Conservation (phyloP, 2,329 filamentous ascomycete genomes). For the Stachybotrys elegans region DNA sequence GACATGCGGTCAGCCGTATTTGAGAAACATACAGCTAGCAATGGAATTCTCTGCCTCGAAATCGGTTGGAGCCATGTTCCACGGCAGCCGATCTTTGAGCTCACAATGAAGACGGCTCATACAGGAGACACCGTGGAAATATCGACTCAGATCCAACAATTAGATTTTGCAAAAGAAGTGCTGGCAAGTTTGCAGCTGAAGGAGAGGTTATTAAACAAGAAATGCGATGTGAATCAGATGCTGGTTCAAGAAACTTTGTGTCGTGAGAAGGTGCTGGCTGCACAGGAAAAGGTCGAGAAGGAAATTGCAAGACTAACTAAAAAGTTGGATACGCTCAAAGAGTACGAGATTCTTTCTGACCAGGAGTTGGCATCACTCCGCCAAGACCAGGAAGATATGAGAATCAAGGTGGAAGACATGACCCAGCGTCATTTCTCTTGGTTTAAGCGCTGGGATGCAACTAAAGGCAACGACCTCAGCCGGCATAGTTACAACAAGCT, state of each 20-base stretch:
- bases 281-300: background rate
- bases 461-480: too few species aligned
- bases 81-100: background rate
- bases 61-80: background rate
- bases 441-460: background rate
- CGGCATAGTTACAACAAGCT: background rate
- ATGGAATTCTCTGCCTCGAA: background rate
- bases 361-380: background rate
- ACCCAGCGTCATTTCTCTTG: background rate
- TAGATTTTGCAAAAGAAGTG: background rate
- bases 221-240: background rate
- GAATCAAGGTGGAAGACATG: background rate
- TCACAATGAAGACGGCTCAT: background rate
- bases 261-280: background rate
- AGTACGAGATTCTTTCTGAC: background rate
- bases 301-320: background rate
- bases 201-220: background rate
- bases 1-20: background rate
- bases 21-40: background rate
- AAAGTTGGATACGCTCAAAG: background rate
- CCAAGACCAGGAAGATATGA: background rate
- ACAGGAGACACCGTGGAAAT: background rate
- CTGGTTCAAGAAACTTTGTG: background rate
- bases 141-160: background rate
- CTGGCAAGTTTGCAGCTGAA: background rate